phyloP scores from a whole-genome alignment of 805 yeast species.

The Nakazawaea ishiwadae region DNA sequence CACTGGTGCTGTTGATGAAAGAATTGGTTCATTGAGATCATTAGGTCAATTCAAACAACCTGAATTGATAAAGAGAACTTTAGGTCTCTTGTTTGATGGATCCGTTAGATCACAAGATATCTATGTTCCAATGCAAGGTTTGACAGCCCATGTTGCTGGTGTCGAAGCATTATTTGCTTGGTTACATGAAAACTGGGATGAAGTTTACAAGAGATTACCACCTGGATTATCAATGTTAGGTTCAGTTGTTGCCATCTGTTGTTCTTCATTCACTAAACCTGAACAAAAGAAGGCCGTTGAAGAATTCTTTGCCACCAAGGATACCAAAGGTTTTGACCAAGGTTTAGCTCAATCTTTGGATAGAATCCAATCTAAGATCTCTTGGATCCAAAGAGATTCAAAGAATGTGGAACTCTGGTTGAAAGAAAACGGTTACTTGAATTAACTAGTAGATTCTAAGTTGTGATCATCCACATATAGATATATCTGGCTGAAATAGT shows the following conservation, averaged over 20 bases:
- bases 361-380: constrained; percentile 47
- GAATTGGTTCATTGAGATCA: constrained; percentile 61
- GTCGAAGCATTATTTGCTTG: constrained; percentile 69
- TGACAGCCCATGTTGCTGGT: constrained; percentile 61
- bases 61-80: constrained; percentile 49
- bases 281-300: constrained; percentile 44
- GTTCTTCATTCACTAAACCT: constrained; percentile 23
- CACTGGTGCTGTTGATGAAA: constrained; percentile 62
- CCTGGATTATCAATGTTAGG: constrained; percentile 80
- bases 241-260: constrained; percentile 58
- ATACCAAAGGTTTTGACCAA: constrained; percentile 62
- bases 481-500: too few species aligned
- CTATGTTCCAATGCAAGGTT: constrained; percentile 69
- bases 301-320: constrained; percentile 45
- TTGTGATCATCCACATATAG: too few species aligned
- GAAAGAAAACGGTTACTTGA: constrained; percentile 24
- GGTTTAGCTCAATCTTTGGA: constrained; percentile 64
- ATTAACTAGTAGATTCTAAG: constrained; percentile 14
- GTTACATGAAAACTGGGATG: constrained; percentile 69
- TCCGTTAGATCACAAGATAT: constrained; percentile 52
- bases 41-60: constrained; percentile 60
- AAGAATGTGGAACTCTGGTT: constrained; percentile 46
- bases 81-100: constrained; percentile 63
- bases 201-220: constrained; percentile 61
- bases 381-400: constrained; percentile 57